Evolutionary conservation across 495 filamentous ascomycete genomes (phyloP).

Genomic region (Xylaria palmicola): DNA sequence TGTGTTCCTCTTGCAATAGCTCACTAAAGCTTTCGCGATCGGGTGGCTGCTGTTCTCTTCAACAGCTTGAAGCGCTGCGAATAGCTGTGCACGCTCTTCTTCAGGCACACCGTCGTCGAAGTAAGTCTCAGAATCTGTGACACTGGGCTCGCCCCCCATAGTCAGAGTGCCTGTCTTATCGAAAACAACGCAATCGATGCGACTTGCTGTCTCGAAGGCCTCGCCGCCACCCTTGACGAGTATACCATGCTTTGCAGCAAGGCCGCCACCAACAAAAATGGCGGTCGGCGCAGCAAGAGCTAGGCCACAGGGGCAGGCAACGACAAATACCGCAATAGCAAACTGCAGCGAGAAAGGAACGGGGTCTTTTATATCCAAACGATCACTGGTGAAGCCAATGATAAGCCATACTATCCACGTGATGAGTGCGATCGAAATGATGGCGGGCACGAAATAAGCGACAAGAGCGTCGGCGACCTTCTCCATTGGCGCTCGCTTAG

Average conservation of each 20-base stretch:
- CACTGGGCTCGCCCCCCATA: slow-evolving; percentile 73
- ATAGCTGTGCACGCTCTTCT: slow-evolving; percentile 20
- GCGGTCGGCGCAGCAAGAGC: slow-evolving; percentile 91
- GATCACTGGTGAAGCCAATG: slow-evolving; percentile 65
- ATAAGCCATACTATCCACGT: slow-evolving; percentile 85
- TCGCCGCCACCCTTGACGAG: slow-evolving; percentile 94
- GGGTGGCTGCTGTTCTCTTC: slow-evolving; percentile 88
- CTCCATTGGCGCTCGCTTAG: slow-evolving; percentile 82
- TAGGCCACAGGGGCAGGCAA: slow-evolving; percentile 92
- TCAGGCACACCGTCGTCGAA: slow-evolving; percentile 35
- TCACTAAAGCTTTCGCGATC: slow-evolving; percentile 76
- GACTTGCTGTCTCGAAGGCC: slow-evolving; percentile 91
- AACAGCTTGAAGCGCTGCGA: slow-evolving; percentile 59
- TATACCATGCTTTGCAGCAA: slow-evolving; percentile 87
- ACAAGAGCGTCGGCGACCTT: slow-evolving; percentile 80
- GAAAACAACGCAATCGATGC: slow-evolving; percentile 83
- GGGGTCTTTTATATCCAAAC: slow-evolving; percentile 68
- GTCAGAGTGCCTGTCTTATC: slow-evolving; percentile 97
- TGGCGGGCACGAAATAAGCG: slow-evolving; percentile 83
- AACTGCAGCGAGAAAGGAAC: slow-evolving; percentile 86
- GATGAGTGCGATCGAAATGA: slow-evolving; percentile 74
- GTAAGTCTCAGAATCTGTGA: slow-evolving; percentile 68
- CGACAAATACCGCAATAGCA: slow-evolving; percentile 91
- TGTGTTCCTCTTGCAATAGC: slow-evolving; percentile 56
- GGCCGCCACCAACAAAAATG: slow-evolving; percentile 83